Evolutionary conservation across 2,329 filamentous ascomycete genomes (phyloP), one percentile per base, ranked within the genome.

Genomic region (Westerdykella sp.): DNA sequence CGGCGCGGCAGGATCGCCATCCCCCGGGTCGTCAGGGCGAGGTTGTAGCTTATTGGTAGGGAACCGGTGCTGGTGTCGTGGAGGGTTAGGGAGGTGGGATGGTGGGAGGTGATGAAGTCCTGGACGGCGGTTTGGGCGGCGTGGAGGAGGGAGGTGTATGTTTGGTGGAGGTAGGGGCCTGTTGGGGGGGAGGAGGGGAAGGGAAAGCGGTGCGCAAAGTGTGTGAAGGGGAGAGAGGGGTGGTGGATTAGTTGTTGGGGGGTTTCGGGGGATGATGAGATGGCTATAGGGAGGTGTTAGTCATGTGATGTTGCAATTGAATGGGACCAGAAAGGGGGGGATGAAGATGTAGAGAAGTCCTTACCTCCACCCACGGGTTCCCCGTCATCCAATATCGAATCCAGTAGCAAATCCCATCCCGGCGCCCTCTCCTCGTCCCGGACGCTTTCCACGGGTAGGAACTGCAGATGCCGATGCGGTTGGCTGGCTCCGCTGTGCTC

Each of bases 381-480:
- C 3, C n/a, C n/a, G 2, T 18, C 12, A 14, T 14, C n/a, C 15
- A 65, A 35, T 30, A 72, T 63, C 12, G 56, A 28, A 42, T 78
- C 74, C 36, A 77, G 71, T n/a, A 79, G 58, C 9, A 75, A 66
- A 16, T 59, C 53, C 76, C 76, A 79, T n/a, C 49, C 55, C 10
- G 56, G 45, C 3, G 55, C 47, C 5, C 59, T 56, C 12, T 65
- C 60, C 10, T 59, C 79, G 11, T 74, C 73, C 30, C 68, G 72
- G 82, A 87, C 87, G 14, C 72, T 67, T 6, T 76, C 72, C 0
- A 86, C 73, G 0, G 83, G 82, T 3, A 88, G 65, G n/a, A 87
- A 73, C 62, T 88, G 84, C 21, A 88, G 63, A 55, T 88, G 84
- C 4, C 84, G 67, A 57, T 87, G 84, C 11, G 83, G 77, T 60